These are phyloP conservation scores for Trypanosoma melophagium DNA, from an alignment of 208 protist species.

Conservation along the genomic window DNA sequence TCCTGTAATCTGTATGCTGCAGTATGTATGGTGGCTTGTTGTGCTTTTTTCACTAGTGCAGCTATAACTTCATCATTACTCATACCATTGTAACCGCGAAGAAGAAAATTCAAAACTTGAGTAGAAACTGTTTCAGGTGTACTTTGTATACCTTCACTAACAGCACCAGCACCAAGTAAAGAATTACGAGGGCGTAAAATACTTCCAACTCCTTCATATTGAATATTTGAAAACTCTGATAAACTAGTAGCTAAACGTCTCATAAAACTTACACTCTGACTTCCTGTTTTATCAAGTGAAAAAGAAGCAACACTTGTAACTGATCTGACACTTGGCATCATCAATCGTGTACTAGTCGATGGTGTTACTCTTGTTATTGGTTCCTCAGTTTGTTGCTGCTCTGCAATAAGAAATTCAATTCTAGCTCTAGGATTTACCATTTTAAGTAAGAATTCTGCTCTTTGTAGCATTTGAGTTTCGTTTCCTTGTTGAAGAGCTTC, in stretches of 20 bases:
- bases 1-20: slow-evolving; percentile 67
- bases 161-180: slow-evolving; percentile 4
- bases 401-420: slow-evolving; percentile 49
- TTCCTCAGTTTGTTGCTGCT: slow-evolving; percentile 76
- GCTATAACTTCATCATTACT: slow-evolving; percentile 39
- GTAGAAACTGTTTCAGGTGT: slow-evolving; percentile 41
- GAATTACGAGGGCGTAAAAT: slow-evolving; percentile 22
- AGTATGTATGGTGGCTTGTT: slow-evolving; percentile 49
- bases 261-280: slow-evolving; percentile 13
- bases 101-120: slow-evolving; percentile 70
- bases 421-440: slow-evolving; percentile 63
- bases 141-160: slow-evolving; percentile 10
- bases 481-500: slow-evolving; percentile 78
- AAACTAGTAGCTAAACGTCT: background rate
- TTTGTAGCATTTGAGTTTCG: slow-evolving; percentile 56
- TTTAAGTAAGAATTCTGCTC: slow-evolving; percentile 69
- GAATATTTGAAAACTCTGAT: slow-evolving; percentile 19
- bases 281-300: slow-evolving; percentile 24
- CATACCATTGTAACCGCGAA: slow-evolving; percentile 40
- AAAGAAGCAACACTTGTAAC: slow-evolving; percentile 11
- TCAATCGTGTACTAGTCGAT: slow-evolving; percentile 1
- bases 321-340: slow-evolving; percentile 18
- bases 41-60: slow-evolving; percentile 44
- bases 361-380: slow-evolving; percentile 34
- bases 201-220: slow-evolving; percentile 24